Conservation (phyloP, 75 land plant species). For the Larix kaempferi region DNA sequence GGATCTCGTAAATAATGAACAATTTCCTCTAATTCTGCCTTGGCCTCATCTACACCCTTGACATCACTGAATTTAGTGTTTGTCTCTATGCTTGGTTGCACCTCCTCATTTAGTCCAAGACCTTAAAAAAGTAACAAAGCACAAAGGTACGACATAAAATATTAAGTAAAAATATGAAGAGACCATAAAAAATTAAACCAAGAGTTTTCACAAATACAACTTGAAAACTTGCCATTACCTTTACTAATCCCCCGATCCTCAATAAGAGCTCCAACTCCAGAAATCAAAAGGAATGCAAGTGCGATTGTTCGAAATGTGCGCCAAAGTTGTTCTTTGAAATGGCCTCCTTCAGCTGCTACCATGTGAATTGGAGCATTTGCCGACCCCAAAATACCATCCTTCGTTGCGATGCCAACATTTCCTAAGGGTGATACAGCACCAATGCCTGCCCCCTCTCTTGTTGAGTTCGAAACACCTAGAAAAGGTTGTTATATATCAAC, state of each 20-base stretch:
- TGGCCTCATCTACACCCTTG: slow-evolving; percentile 99
- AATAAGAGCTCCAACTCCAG: slow-evolving; percentile 93
- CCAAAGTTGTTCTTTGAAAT: slow-evolving; percentile 93
- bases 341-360: slow-evolving; percentile 84
- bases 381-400: slow-evolving; percentile 88
- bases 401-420: slow-evolving; percentile 61
- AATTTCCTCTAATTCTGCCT: slow-evolving; percentile 95
- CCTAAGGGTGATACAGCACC: slow-evolving; percentile 50
- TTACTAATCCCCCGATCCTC: slow-evolving; percentile 94
- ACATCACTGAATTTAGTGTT: slow-evolving; percentile 97
- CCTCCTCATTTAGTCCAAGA: slow-evolving; percentile 92
- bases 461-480: slow-evolving; percentile 35
- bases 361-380: slow-evolving; percentile 90
- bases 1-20: slow-evolving; percentile 97
- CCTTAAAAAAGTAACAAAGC: slow-evolving; percentile 35
- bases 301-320: slow-evolving; percentile 86
- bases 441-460: slow-evolving; percentile 47
- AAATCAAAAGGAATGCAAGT: slow-evolving; percentile 79
- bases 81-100: slow-evolving; percentile 93
- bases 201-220: neutral
- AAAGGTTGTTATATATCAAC: neutral
- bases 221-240: slow-evolving; percentile 34
- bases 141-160: neutral
- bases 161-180: neutral
- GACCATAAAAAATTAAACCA: neutral